Evolutionary conservation across 1,284 basidiomycete species (phyloP), one percentile per base, ranked within the genome.

Genomic region (Mycosarcoma mackinlayi): DNA sequence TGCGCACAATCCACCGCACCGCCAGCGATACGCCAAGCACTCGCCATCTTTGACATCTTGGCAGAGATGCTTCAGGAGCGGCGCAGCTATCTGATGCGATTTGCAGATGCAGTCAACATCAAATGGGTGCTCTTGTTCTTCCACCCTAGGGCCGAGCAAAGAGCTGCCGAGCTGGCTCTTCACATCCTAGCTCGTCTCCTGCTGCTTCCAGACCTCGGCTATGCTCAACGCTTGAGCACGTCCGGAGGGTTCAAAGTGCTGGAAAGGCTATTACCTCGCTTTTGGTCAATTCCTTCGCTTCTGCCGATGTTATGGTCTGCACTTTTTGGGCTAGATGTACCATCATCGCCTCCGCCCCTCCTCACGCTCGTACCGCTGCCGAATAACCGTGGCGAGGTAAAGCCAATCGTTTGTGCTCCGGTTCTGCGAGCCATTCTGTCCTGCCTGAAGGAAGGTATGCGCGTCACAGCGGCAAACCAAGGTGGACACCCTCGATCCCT

Each of bases 171-270:
- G 10, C 51, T 65, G 18, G 55, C 77, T 1, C 48, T 81, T 4
- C 45, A 58, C n/a, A 56, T 81, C 9, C 46, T 78, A 2, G 52
- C 48, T 11, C 39, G 47, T 13, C 69, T 79, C 13, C 51, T 78
- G 31, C 39, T 44, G 3, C 38, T 48, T 25, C 47, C 50, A 2
- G 52, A 58, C 10, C 45, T 65, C n/a, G 38, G 52, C 21, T 68
- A 67, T 39, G 64, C 65, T 24, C 54, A 76, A 31, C 89, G 88
- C 68, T 90, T 93, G 78, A 86, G 87, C 8, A 84, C 87, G 11
- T 85, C 87, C 0, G 86, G 93, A 1, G 92, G 92, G 0, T 83
- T 91, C 33, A 88, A 90, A 8, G 88, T 91, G 4, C 88, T 93
- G 27, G 87, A 86, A 51, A 85, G 92, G 16, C 85, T 93, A 6